Evolutionary conservation across 2,329 filamentous ascomycete species (phyloP).

Genomic region (Parastagonospora nodorum): DNA sequence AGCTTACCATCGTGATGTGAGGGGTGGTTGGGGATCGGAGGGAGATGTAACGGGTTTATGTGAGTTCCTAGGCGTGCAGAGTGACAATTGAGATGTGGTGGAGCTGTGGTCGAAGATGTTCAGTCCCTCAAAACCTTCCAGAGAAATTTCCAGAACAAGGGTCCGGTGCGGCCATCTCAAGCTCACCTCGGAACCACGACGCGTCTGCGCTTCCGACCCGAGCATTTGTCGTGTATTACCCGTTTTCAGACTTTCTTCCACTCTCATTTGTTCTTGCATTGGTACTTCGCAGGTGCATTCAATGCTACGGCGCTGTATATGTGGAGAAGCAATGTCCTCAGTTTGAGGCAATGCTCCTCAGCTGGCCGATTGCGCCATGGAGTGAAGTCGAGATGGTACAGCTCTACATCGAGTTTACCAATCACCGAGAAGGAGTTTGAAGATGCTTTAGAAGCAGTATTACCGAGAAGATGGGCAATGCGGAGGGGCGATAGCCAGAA

Average conservation of each 20-base stretch:
- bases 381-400: conserved; percentile 24
- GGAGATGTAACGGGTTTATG: not conserved
- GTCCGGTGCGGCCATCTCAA: conserved; percentile 9
- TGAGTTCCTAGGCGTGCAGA: not conserved
- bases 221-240: conserved; percentile 1
- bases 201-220: conserved; percentile 1
- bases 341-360: conserved; percentile 38
- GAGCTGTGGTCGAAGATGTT: conserved; percentile 9
- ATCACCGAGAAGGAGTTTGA: conserved; percentile 35
- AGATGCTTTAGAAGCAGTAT: conserved; percentile 15
- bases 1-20: conserved; percentile 22
- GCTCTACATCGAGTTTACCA: conserved; percentile 24
- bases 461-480: not conserved
- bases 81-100: not conserved
- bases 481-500: not conserved
- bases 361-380: conserved; percentile 13
- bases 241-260: conserved; percentile 4
- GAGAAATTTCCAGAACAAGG: conserved; percentile 20
- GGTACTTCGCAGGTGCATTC: conserved; percentile 1
- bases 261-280: not conserved
- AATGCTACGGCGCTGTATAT: conserved; percentile 35
- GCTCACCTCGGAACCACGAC: conserved; percentile 19
- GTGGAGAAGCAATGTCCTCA: conserved; percentile 43
- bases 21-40: not conserved
- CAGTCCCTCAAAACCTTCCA: not conserved